phyloP scores from a whole-genome alignment of 2,329 filamentous ascomycete genomes.

The Dichotomopilus funicola region DNA sequence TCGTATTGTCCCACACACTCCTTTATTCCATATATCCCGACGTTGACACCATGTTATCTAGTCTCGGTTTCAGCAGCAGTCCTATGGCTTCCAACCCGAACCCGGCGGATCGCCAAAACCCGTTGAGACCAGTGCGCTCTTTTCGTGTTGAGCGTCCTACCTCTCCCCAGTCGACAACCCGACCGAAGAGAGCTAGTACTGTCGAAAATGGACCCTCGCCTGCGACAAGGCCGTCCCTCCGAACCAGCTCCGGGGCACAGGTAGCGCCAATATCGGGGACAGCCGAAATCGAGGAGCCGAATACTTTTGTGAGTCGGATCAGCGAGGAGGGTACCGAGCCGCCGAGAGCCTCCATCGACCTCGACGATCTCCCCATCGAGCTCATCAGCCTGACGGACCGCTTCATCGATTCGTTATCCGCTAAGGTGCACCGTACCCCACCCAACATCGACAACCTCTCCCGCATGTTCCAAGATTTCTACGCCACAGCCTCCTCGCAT shows the following conservation, averaged over 20 bases:
- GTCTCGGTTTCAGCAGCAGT: constrained; percentile 23
- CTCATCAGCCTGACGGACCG: constrained; percentile 84
- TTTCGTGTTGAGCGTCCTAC: constrained; percentile 20
- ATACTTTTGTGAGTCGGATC: constrained; percentile 42
- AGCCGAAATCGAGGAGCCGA: constrained; percentile 18
- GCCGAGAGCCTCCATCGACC: constrained; percentile 56
- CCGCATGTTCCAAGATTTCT: constrained; percentile 91
- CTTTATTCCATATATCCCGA: neutral
- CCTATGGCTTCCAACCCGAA: constrained; percentile 26
- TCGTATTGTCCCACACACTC: neutral
- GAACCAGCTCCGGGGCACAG: constrained; percentile 13
- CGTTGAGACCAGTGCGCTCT: constrained; percentile 27
- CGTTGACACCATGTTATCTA: constrained; percentile 26
- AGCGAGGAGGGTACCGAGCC: constrained; percentile 42
- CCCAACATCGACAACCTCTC: constrained; percentile 77
- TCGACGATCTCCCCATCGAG: constrained; percentile 90
- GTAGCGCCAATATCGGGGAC: constrained; percentile 2
- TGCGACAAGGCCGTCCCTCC: constrained; percentile 13
- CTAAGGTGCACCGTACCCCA: constrained; percentile 78
- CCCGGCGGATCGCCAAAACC: constrained; percentile 21
- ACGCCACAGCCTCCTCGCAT: constrained; percentile 69
- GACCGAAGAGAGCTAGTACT: constrained; percentile 42
- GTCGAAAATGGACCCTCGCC: constrained; percentile 35
- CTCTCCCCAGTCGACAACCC: constrained; percentile 17
- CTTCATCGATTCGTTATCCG: constrained; percentile 84